These are phyloP conservation scores for Salix purpurea DNA, from an alignment of 345 rosid species.

Conservation along the genomic window DNA sequence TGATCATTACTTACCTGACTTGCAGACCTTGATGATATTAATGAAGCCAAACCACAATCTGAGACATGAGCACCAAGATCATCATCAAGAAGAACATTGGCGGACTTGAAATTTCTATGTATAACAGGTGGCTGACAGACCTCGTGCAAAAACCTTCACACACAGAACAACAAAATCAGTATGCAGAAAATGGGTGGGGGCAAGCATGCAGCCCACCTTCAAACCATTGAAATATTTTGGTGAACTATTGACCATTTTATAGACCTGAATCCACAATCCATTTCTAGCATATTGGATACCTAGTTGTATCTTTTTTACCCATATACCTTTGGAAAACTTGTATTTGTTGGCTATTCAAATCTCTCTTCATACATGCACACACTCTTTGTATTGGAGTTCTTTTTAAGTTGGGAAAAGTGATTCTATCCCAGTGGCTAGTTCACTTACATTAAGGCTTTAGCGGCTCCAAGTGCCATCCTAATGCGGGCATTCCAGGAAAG, in stretches of 20 bases:
- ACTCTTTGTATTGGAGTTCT: background rate
- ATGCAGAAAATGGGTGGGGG: background rate
- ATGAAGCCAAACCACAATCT: constrained; percentile 86
- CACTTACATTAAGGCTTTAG: constrained; percentile 92
- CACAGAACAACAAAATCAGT: constrained; percentile 18
- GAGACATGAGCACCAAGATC: constrained; percentile 72
- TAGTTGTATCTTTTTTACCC: background rate
- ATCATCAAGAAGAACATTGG: constrained; percentile 81
- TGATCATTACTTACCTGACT: constrained; percentile 61
- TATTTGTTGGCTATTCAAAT: background rate
- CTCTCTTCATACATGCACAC: background rate
- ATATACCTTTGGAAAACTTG: background rate
- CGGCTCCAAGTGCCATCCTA: constrained; percentile 89
- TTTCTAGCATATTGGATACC: background rate
- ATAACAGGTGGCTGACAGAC: constrained; percentile 78
- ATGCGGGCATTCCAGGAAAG: constrained; percentile 81
- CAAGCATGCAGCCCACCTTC: background rate
- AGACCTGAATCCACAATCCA: background rate
- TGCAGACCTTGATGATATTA: constrained; percentile 80
- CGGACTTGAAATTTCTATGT: constrained; percentile 87
- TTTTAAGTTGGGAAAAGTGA: background rate
- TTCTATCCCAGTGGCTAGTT: background rate
- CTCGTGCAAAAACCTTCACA: constrained; percentile 86
- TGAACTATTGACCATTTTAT: background rate
- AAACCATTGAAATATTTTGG: background rate